phyloP scores from a whole-genome alignment of 148 eudicot genomes.

The Cornus controversa region DNA sequence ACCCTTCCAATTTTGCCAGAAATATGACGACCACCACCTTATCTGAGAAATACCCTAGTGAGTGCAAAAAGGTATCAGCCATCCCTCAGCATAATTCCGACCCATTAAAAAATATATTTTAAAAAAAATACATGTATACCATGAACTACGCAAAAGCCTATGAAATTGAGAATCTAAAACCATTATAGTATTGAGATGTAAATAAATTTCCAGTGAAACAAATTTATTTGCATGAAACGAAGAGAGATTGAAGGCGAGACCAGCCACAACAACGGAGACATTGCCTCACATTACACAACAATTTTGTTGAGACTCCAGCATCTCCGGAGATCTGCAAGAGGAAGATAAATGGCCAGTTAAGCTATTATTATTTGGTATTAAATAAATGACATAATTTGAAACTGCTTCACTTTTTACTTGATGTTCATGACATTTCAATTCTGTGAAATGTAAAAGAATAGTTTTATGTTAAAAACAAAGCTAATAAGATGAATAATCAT shows the following conservation, averaged over 20 bases:
- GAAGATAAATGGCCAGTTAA: not conserved
- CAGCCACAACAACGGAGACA: not conserved
- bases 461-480: not conserved
- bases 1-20: no score
- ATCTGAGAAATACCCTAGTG: no score
- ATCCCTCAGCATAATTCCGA: no score
- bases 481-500: not conserved
- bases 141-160: not conserved
- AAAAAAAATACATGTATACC: not conserved
- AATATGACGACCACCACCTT: no score
- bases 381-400: no score
- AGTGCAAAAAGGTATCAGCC: no score
- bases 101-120: no score
- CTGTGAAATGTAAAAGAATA: not conserved
- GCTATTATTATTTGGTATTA: not conserved
- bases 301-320: slow-evolving; percentile 71
- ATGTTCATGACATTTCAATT: not conserved
- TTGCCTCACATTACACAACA: slow-evolving; percentile 62
- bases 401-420: not conserved
- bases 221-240: not conserved
- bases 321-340: slow-evolving; percentile 78
- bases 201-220: not conserved
- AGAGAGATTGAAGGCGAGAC: not conserved
- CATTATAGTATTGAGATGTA: not conserved
- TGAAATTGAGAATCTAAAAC: not conserved